Evolutionary conservation across 2,329 filamentous ascomycete genomes (phyloP), one percentile per base, ranked within the genome.

Genomic region (Phialemonium atrogriseum): DNA sequence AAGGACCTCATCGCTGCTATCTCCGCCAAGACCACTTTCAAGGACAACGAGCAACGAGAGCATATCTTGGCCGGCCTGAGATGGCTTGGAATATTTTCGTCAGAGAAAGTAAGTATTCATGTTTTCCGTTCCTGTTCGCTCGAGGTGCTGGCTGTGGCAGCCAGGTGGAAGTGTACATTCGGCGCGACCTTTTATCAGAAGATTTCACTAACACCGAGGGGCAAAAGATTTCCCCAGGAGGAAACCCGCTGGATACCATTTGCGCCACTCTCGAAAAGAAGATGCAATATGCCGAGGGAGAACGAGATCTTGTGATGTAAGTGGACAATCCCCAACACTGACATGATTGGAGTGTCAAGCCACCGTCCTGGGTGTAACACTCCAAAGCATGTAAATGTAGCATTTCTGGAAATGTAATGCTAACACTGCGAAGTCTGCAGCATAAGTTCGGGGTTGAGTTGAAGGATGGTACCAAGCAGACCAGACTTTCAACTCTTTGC

Each of bases 191-290:
- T n/a, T n/a, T n/a, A n/a, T n/a, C n/a, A n/a, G n/a, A 50, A 74
- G 57, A 22, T 71, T 27, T n/a, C 15, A 14, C 25, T 36, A 24
- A 34, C 27, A 24, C 7, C 8, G 5, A 16, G 75, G 51, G 63
- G n/a, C n/a, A n/a, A n/a, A n/a, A 73, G 54, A 86, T 81, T 51
- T 80, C 63, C 5, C 80, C 84, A 17, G 68, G 76, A 34, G 81
- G 77, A 33, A 94, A 84, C 65, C 82, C 86, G 4, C 73, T 94
- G 15, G 88, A 94, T 58, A 89, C 84, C n/a, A 76, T 94, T 23
- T 94, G 87, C 64, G 85, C 84, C 19, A 83, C 78, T 4, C 73
- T 94, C 18, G 86, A 94, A 68, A 64, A 84, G 68, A 94, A 93
- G 77, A 93, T 94, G 84, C 74, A 84, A 59, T 94, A 80, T 58